Evolutionary conservation across 2,329 filamentous ascomycete species (phyloP), one percentile per base, ranked within the genome.

Genomic region (Phialophora macrospora): DNA sequence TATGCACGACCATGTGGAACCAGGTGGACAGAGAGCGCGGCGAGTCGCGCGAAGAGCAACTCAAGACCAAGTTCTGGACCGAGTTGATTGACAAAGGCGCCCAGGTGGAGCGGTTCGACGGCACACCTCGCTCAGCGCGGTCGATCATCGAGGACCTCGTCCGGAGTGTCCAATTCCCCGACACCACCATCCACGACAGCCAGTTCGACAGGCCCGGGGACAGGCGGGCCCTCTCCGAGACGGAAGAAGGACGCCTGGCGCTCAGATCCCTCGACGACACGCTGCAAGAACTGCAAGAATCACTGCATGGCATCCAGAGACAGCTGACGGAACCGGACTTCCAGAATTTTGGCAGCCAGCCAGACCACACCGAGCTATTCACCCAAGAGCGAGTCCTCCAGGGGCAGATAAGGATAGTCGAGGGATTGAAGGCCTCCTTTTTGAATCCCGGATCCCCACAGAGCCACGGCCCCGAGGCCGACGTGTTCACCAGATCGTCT

Each of bases 1-100:
- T 46, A 20, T 46, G 41, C 41, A 46, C 41, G 41, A 46, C 41
- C 41, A 46, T 46, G 41, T 46, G 41, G 41, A 9, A 46, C 20
- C 41, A 46, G 20, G 41, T 46, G 14, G 41, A 46, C 41, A 20
- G 14, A 17, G 14, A 46, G 20, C 14, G 14, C 5, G 41, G 41
- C 20, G 41, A 14, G 14, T 46, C 41, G 41, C 41, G 41, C 20
- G 41, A 46, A 20, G 20, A 46, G 3, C 41, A 46, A 46, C 41
- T 46, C 14, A 46, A 5, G 14, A 46, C 14, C 4, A 46, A 46
- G 9, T 46, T 46, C 20, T 46, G 41, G 41, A 12, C 14, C 14
- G 14, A 14, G 14, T 46, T 46, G 41, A 46, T 46, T 9, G 41
- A 46, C 41, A 46, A 46, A 5, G 41, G 41, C 14, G 41, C 41